Conservation (phyloP, 257 asterid species). For the Anisodus tanguticus region DNA sequence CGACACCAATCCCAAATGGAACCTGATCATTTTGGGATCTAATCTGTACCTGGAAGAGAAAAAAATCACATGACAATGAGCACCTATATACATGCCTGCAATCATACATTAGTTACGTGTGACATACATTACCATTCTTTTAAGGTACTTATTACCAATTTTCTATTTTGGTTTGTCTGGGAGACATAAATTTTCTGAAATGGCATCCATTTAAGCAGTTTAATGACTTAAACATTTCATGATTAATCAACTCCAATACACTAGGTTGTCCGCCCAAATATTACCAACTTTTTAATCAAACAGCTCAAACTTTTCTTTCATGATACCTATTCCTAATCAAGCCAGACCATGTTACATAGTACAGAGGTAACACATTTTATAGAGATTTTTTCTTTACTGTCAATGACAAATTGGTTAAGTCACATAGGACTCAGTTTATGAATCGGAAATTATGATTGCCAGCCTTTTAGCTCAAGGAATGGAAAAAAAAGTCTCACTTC, state of each 20-base stretch:
- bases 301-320: not conserved
- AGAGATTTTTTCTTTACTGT: not conserved
- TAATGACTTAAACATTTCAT: constrained; percentile 10
- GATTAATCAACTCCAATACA: not conserved
- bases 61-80: constrained; percentile 23
- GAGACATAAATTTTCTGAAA: not conserved
- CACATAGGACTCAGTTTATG: no score
- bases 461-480: not conserved
- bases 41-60: constrained; percentile 61
- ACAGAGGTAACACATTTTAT: not conserved
- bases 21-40: constrained; percentile 58
- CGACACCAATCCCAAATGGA: constrained; percentile 83
- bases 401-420: not conserved
- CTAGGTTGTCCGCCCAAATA: not conserved
- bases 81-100: not conserved
- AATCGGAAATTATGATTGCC: not conserved
- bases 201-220: not conserved
- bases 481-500: not conserved
- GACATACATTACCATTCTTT: not conserved
- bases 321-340: not conserved
- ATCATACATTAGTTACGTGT: constrained; percentile 24
- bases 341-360: not conserved
- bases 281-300: not conserved
- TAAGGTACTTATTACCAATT: not conserved
- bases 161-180: constrained; percentile 14